Evolutionary conservation across 441 rosid genomes (phyloP).

Genomic region (Macaranga tanarius): DNA sequence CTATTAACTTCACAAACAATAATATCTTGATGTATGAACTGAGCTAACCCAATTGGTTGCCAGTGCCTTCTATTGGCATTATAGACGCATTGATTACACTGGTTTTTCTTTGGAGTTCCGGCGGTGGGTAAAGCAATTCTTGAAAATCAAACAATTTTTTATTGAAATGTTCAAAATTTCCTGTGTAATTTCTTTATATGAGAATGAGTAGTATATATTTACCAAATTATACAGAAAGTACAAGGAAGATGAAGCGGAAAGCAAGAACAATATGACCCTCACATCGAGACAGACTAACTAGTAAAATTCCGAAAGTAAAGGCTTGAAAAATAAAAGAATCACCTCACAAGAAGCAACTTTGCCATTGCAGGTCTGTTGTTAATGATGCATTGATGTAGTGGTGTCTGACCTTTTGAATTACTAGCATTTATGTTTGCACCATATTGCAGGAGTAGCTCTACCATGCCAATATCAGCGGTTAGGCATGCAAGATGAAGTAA

Average conservation of each 20-base stretch:
- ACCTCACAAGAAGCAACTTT: constrained; percentile 83
- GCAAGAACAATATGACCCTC: background rate
- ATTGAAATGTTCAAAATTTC: background rate
- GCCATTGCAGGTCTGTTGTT: constrained; percentile 65
- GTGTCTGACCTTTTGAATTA: constrained; percentile 68
- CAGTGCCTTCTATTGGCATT: background rate
- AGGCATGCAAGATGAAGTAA: constrained; percentile 95
- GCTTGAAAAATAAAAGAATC: constrained; percentile 21
- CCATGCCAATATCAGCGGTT: constrained; percentile 81
- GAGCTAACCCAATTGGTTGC: background rate
- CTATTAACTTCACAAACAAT: background rate
- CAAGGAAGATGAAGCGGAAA: background rate
- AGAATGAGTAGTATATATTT: background rate
- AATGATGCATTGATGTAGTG: constrained; percentile 72
- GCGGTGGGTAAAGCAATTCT: background rate
- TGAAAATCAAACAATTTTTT: background rate
- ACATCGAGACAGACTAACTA: background rate
- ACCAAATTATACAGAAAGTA: background rate
- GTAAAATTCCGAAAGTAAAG: background rate
- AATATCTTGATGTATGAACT: background rate
- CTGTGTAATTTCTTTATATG: background rate
- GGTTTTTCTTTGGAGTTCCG: background rate
- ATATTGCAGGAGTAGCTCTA: constrained; percentile 84
- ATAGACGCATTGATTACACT: background rate
- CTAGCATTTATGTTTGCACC: constrained; percentile 74